Conservation (phyloP, 2,329 filamentous ascomycete genomes). For the Trichoderma sp. region DNA sequence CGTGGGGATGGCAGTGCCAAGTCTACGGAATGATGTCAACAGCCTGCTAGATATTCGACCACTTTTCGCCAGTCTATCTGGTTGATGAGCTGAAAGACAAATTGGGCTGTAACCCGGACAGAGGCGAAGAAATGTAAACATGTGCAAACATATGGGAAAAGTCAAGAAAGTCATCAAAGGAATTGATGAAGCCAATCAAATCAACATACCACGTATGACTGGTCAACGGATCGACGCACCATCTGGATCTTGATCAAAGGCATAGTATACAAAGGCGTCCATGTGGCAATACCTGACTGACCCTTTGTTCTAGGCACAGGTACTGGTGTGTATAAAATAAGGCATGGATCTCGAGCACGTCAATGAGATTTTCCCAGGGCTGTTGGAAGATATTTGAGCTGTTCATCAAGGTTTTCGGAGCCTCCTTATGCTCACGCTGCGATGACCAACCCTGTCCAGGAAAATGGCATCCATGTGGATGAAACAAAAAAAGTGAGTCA, state of each 20-base stretch:
- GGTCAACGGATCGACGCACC: not conserved
- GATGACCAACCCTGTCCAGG: not conserved
- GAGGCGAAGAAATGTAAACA: not conserved
- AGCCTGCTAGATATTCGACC: not conserved
- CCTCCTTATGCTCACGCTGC: not conserved
- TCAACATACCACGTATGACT: not conserved
- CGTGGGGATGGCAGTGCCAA: not conserved
- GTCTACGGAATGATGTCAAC: not conserved
- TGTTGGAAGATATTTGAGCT: not conserved
- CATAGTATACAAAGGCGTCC: too few species aligned
- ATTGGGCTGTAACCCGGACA: fast-evolving
- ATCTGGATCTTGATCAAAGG: not conserved
- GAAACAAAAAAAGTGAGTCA: not conserved
- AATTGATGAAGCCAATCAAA: not conserved
- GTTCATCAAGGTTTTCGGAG: not conserved
- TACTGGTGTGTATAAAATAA: not conserved
- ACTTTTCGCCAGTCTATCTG: not conserved
- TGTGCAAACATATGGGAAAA: fast-evolving
- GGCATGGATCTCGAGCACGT: not conserved
- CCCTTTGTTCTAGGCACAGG: not conserved
- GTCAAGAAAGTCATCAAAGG: not conserved
- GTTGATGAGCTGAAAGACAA: not conserved
- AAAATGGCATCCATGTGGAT: not conserved
- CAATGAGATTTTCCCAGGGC: not conserved
- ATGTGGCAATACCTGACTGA: too few species aligned